Evolutionary conservation across 257 asterid species (phyloP).

Genomic region (Galeopsis tetrahit): DNA sequence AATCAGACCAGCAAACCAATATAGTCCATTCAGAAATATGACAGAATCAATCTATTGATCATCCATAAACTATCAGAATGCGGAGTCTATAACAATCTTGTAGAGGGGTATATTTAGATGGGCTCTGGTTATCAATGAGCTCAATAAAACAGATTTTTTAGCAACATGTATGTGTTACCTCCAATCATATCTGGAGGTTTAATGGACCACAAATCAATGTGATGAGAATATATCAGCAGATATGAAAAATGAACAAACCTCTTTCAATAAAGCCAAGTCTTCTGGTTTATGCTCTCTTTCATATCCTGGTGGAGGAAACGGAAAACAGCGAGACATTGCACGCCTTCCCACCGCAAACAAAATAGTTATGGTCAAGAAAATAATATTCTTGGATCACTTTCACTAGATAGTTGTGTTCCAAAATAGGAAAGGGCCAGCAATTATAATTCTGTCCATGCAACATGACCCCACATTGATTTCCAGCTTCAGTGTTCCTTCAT

Average conservation of each 20-base stretch:
- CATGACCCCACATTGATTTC: conserved; percentile 74
- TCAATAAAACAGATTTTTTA: conserved; percentile 8
- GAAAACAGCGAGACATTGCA: conserved; percentile 99
- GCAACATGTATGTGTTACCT: neutral
- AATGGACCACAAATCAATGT: conserved; percentile 1
- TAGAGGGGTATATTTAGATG: neutral
- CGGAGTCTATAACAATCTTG: neutral
- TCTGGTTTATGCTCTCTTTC: conserved; percentile 72
- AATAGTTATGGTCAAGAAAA: conserved; percentile 37
- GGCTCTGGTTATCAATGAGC: conserved; percentile 12
- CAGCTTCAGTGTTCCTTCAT: conserved; percentile 50
- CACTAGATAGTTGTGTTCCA: conserved; percentile 50
- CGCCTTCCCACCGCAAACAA: conserved; percentile 39
- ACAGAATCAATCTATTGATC: conserved; percentile 5
- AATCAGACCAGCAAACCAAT: neutral
- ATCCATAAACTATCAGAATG: neutral
- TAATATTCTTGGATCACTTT: conserved; percentile 45
- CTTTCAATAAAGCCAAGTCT: conserved; percentile 60
- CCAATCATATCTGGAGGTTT: conserved; percentile 9
- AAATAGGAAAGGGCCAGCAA: conserved; percentile 53
- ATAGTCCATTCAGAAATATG: neutral
- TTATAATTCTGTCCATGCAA: conserved; percentile 65
- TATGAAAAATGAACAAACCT: conserved; percentile 54
- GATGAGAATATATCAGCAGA: conserved; percentile 18
- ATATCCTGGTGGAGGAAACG: conserved; percentile 95